These are phyloP conservation scores for Hirsutella thompsonii DNA, from an alignment of 2,329 filamentous ascomycete species.

Conservation along the genomic window DNA sequence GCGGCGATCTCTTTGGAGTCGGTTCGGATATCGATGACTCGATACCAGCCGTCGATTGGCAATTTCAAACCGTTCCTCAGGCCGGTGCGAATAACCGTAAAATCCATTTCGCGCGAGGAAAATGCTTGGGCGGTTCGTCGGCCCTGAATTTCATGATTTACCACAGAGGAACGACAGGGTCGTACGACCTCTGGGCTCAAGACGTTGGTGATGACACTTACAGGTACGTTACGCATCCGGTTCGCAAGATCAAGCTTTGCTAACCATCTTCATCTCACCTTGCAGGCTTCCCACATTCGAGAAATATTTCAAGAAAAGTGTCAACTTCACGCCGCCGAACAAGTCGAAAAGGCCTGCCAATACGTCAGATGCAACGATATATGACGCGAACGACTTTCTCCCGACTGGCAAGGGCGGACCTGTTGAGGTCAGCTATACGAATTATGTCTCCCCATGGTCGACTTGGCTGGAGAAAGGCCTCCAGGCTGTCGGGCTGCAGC, in stretches of 20 bases:
- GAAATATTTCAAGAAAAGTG: conserved; percentile 13
- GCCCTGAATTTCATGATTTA: conserved; percentile 23
- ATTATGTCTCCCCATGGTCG: conserved; percentile 11
- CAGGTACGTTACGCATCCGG: conserved; percentile 4
- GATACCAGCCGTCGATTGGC: neutral
- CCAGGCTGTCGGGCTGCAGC: conserved; percentile 13
- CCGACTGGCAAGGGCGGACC: conserved; percentile 8
- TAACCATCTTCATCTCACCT: neutral
- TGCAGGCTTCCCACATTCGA: conserved; percentile 9
- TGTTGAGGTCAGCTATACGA: conserved; percentile 13
- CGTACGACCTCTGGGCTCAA: conserved; percentile 15
- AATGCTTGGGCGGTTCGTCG: conserved; percentile 23
- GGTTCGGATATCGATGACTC: neutral
- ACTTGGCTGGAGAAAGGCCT: conserved; percentile 12
- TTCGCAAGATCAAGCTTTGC: neutral
- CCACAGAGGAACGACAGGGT: conserved; percentile 17
- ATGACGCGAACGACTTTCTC: conserved; percentile 13
- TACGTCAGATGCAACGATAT: conserved; percentile 9
- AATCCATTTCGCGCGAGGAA: conserved; percentile 24
- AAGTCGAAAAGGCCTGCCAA: conserved; percentile 8
- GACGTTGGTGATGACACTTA: conserved; percentile 16
- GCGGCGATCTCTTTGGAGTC: conserved; percentile 8
- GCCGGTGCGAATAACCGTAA: conserved; percentile 8
- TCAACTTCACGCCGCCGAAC: conserved; percentile 13
- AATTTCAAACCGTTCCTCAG: conserved; percentile 3